phyloP scores from a whole-genome alignment of 768 basidiomycete genomes.

The Dioszegia aurantiaca region DNA sequence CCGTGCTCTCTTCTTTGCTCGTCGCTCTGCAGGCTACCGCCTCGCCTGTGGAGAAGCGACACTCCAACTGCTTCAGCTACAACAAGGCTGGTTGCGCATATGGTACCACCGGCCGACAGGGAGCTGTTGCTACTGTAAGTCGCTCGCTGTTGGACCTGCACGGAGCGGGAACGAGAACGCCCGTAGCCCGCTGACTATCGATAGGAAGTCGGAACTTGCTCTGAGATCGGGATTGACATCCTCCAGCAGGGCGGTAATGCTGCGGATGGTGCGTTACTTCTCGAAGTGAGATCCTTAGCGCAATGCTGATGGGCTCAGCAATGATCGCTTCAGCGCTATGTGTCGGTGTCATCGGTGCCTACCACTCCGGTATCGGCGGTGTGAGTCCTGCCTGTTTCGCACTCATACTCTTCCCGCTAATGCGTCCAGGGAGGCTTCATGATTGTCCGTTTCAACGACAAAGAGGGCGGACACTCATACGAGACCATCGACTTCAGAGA shows the following conservation, averaged over 20 bases:
- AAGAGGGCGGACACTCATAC: constrained; percentile 27
- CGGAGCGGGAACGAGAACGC: no score
- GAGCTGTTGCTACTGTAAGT: constrained; percentile 26
- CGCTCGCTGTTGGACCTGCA: neutral
- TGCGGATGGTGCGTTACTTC: constrained; percentile 29
- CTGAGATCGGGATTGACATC: constrained; percentile 37
- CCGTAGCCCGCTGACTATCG: neutral
- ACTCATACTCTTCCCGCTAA: neutral
- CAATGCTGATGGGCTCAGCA: constrained; percentile 1
- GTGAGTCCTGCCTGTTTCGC: constrained; percentile 16
- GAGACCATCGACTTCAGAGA: constrained; percentile 41
- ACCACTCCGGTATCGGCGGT: constrained; percentile 44
- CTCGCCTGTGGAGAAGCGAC: constrained; percentile 19
- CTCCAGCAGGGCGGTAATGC: constrained; percentile 40
- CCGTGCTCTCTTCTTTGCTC: neutral
- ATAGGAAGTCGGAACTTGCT: constrained; percentile 41
- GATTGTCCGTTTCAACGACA: constrained; percentile 36
- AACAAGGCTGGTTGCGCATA: constrained; percentile 26
- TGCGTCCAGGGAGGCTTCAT: constrained; percentile 37
- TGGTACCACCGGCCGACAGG: constrained; percentile 18
- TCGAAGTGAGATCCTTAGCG: no score
- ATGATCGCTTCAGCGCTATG: constrained; percentile 41
- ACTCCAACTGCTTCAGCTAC: constrained; percentile 22
- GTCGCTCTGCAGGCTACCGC: constrained; percentile 9
- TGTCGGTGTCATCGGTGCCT: constrained; percentile 39